phyloP scores from a whole-genome alignment of 805 yeast genomes.

The Barnettozyma populi region DNA sequence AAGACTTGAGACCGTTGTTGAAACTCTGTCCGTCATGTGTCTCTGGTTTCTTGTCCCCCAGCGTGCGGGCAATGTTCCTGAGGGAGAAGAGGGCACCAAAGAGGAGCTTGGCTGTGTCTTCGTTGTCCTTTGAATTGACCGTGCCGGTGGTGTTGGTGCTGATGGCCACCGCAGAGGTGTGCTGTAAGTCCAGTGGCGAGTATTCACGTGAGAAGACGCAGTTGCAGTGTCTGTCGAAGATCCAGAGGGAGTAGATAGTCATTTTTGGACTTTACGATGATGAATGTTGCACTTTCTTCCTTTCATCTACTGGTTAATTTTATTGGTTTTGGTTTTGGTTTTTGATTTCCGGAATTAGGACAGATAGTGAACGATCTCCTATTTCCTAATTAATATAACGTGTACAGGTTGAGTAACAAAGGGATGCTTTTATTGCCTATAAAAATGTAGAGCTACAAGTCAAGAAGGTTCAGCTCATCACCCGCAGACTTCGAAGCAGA shows the following conservation, averaged over 20 bases:
- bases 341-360: conserved; percentile 1
- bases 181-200: conserved; percentile 29
- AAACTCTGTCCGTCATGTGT: conserved; percentile 18
- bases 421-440: not conserved
- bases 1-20: conserved; percentile 36
- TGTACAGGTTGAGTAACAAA: not conserved
- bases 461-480: conserved; percentile 15
- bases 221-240: conserved; percentile 87
- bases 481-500: conserved; percentile 1
- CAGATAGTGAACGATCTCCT: no score
- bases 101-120: conserved; percentile 71
- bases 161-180: not conserved
- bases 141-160: conserved; percentile 26
- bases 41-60: conserved; percentile 32
- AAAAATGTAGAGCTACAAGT: conserved; percentile 4
- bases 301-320: no score
- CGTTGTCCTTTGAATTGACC: conserved; percentile 49
- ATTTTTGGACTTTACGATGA: conserved; percentile 23
- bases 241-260: conserved; percentile 82
- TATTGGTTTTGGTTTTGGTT: not conserved
- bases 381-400: no score
- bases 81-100: conserved; percentile 83
- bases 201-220: conserved; percentile 82
- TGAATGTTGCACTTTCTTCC: not conserved
- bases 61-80: conserved; percentile 63